Conservation (phyloP, 2,329 filamentous ascomycete genomes). For the Cercospora nicotianae region DNA sequence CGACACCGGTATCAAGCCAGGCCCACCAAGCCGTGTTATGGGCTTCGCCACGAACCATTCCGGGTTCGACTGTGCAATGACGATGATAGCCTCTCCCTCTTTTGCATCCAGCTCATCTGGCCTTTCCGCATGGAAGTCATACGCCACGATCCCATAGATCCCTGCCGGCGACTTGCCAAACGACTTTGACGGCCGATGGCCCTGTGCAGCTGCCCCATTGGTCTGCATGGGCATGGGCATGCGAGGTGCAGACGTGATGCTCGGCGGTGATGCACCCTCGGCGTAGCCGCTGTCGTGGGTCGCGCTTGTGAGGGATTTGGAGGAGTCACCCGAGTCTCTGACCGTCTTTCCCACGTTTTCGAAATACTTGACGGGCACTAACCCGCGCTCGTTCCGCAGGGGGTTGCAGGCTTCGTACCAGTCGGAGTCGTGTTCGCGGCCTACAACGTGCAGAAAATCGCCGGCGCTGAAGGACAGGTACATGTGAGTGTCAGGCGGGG, state of each 20-base stretch:
- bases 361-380: constrained; percentile 93
- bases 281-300: constrained; percentile 93
- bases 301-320: constrained; percentile 45
- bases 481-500: constrained; percentile 57
- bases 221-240: constrained; percentile 19
- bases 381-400: constrained; percentile 78
- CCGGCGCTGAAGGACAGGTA: constrained; percentile 89
- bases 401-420: constrained; percentile 99
- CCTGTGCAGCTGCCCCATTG: constrained; percentile 32
- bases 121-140: constrained; percentile 91
- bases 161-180: constrained; percentile 63
- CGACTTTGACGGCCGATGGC: constrained; percentile 40
- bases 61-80: constrained; percentile 96
- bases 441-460: constrained; percentile 98
- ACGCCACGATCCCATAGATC: constrained; percentile 94
- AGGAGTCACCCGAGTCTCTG: constrained; percentile 69
- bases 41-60: constrained; percentile 99
- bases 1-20: constrained; percentile 91
- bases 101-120: constrained; percentile 96
- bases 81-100: constrained; percentile 93
- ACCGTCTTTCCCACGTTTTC: constrained; percentile 89
- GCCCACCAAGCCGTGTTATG: constrained; percentile 94
- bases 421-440: constrained; percentile 86
- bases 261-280: constrained; percentile 48
- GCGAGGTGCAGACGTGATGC: constrained; percentile 35